These are phyloP conservation scores for Phaseolus lunatus DNA, from an alignment of 306 rosid species.

Conservation along the genomic window DNA sequence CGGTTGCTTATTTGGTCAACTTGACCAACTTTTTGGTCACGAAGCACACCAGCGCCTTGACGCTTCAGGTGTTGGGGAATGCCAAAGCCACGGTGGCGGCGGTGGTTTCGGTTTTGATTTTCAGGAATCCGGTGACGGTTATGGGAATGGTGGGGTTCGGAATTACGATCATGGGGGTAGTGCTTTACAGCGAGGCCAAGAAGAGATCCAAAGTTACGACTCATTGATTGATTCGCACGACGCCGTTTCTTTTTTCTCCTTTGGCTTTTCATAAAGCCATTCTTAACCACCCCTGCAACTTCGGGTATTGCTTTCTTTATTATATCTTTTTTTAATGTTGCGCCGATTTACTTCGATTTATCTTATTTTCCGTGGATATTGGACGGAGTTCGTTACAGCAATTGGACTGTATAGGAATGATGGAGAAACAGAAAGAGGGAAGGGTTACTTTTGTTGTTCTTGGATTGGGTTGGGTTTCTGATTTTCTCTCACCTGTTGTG, in stretches of 20 bases:
- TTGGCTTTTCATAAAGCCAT: conserved; percentile 23
- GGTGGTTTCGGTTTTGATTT: conserved; percentile 87
- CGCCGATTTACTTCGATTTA: conserved; percentile 36
- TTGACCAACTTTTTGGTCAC: conserved; percentile 89
- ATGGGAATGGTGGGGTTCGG: conserved; percentile 90
- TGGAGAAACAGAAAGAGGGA: background rate
- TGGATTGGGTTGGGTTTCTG: conserved; percentile 17
- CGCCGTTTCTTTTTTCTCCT: background rate
- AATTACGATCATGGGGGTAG: conserved; percentile 85
- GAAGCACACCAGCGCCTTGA: conserved; percentile 90
- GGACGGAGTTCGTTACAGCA: conserved; percentile 29
- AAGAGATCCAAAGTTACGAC: conserved; percentile 78
- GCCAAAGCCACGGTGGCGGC: conserved; percentile 96
- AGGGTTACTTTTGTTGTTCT: background rate
- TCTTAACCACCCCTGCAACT: background rate
- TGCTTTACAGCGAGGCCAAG: conserved; percentile 92
- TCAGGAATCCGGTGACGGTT: conserved; percentile 81
- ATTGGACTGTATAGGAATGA: conserved; percentile 53
- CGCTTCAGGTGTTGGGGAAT: conserved; percentile 90
- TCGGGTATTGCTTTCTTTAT: conserved; percentile 2
- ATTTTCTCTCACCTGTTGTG: conserved; percentile 28
- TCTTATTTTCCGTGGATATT: conserved; percentile 20
- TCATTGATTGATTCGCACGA: conserved; percentile 44
- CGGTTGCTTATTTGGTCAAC: conserved; percentile 93
- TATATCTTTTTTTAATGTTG: background rate